Percentiles rank a stretch among this genome's conserved stretches.
These are phyloP conservation scores for Pseudisothecium myosuroides DNA, from an alignment of 225 moss, liverwort and hornwort genomes.

Conservation along the genomic window DNA sequence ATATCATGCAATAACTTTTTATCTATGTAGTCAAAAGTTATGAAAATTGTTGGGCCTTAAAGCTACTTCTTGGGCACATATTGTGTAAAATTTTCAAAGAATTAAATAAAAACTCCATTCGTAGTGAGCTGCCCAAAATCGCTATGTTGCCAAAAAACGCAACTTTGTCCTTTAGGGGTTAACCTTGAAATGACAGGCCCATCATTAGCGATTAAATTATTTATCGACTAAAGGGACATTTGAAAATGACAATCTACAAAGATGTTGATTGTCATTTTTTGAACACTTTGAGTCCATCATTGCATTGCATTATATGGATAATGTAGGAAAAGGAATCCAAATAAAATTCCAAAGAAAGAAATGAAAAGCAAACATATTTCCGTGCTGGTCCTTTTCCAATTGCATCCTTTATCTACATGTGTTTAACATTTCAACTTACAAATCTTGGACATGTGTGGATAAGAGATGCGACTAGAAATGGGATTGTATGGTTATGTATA, in stretches of 20 bases:
- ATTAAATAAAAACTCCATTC: too few relatives aligned
- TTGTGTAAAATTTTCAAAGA: too few relatives aligned
- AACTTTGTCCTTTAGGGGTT: too few relatives aligned
- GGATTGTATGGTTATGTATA: too few relatives aligned
- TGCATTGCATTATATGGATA: fast-evolving
- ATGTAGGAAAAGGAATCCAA: background rate
- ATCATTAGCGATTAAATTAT: background rate
- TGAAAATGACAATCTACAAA: too few relatives aligned
- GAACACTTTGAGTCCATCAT: background rate
- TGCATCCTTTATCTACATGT: background rate
- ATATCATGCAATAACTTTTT: too few relatives aligned
- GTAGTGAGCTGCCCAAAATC: too few relatives aligned
- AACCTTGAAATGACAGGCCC: background rate
- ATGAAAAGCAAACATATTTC: background rate
- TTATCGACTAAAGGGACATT: fast-evolving
- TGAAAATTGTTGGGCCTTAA: too few relatives aligned
- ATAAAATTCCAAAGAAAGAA: background rate
- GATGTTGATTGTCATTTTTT: background rate
- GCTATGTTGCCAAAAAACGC: too few relatives aligned
- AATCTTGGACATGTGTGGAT: background rate
- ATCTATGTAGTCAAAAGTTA: too few relatives aligned
- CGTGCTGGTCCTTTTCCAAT: background rate
- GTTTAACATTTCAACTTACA: too few relatives aligned
- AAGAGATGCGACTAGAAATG: fast-evolving
- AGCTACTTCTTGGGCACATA: too few relatives aligned